Percentiles rank a stretch among this genome's conserved stretches.
phyloP scores from a whole-genome alignment of 2,329 filamentous ascomycete genomes.

The Colletotrichum musicola region DNA sequence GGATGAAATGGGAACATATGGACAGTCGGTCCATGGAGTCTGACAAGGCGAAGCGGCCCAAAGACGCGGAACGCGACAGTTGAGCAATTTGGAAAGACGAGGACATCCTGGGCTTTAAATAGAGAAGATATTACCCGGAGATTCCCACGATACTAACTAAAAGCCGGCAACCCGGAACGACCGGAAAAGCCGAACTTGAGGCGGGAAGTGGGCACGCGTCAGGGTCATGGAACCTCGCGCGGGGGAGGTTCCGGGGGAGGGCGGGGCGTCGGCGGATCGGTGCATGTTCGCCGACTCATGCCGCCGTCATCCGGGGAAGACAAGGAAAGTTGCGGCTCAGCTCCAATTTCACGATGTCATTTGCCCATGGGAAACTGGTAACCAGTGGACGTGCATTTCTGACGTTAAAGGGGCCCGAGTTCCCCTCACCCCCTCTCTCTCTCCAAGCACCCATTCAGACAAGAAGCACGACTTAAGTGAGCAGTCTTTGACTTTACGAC shows the following conservation, averaged over 20 bases:
- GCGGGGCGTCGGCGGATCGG: slow-evolving; percentile 20
- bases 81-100: background rate
- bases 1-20: no score
- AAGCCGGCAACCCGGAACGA: background rate
- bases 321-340: background rate
- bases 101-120: slow-evolving; percentile 13
- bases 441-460: no score
- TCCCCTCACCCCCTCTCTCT: background rate
- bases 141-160: background rate
- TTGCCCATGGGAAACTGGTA: no score
- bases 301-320: background rate
- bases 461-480: no score
- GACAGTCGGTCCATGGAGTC: no score
- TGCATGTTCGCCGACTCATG: slow-evolving; percentile 8
- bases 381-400: background rate
- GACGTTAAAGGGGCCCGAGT: background rate
- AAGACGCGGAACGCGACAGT: background rate
- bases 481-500: background rate
- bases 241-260: slow-evolving; percentile 26
- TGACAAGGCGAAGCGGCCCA: background rate
- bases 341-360: slow-evolving; percentile 14
- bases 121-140: slow-evolving; percentile 6
- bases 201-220: slow-evolving; percentile 4
- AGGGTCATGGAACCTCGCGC: slow-evolving; percentile 1
- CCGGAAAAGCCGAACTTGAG: slow-evolving; percentile 26